Conservation (phyloP, 345 rosid species). For the Citrus inodora region DNA sequence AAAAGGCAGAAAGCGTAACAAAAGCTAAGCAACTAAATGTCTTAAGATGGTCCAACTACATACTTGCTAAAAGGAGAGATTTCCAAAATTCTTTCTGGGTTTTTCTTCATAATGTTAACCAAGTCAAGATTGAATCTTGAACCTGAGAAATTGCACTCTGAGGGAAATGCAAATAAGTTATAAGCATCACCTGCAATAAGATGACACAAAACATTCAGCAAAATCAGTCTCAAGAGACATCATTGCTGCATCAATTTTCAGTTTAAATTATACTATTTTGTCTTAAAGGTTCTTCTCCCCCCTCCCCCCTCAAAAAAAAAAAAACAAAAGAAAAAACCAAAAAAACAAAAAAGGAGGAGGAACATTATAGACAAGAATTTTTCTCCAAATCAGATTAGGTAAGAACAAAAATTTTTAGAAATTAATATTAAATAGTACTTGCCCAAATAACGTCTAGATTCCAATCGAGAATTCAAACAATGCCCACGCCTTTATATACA, state of each 20-base stretch:
- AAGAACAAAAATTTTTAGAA: not conserved
- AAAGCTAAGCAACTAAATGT: not conserved
- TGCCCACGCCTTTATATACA: not conserved
- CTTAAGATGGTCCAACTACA: constrained; percentile 16
- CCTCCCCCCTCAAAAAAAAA: too few relatives aligned
- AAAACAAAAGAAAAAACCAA: too few relatives aligned
- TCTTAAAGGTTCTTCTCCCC: not conserved
- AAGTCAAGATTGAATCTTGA: constrained; percentile 68
- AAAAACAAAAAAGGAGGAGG: not conserved
- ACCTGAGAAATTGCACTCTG: constrained; percentile 97
- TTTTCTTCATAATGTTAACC: constrained; percentile 69
- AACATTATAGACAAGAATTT: not conserved
- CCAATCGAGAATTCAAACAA: not conserved
- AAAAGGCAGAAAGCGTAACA: not conserved
- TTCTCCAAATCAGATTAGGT: not conserved
- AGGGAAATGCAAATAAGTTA: constrained; percentile 89
- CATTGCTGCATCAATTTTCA: not conserved
- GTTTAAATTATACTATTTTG: not conserved
- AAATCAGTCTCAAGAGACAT: not conserved
- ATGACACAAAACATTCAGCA: not conserved
- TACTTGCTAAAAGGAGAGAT: constrained; percentile 61
- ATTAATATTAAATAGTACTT: not conserved
- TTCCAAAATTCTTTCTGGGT: constrained; percentile 40
- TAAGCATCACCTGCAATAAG: constrained; percentile 57
- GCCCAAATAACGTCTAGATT: not conserved